phyloP scores from a whole-genome alignment of 768 basidiomycete species.

The Mycena rebaudengoi region DNA sequence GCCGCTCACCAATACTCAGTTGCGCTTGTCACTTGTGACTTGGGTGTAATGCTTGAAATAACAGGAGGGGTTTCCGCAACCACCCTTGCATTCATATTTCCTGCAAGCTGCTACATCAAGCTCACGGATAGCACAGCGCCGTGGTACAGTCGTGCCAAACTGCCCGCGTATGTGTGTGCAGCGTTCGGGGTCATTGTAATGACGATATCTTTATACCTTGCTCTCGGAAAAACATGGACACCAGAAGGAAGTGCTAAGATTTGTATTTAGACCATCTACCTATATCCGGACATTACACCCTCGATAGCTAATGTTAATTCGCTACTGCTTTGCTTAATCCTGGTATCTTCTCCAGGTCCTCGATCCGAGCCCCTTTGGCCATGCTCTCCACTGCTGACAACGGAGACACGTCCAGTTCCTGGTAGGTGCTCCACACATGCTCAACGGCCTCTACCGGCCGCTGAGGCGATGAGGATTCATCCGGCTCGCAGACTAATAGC shows the following conservation, averaged over 20 bases:
- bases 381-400: constrained; percentile 75
- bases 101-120: constrained; percentile 86
- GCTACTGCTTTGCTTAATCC: constrained; percentile 58
- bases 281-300: constrained; percentile 30
- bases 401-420: constrained; percentile 72
- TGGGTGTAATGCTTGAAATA: constrained; percentile 98
- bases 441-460: constrained; percentile 69
- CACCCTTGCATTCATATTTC: constrained; percentile 92
- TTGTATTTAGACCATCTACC: constrained; percentile 58
- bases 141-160: constrained; percentile 75
- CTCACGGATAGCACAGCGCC: constrained; percentile 63
- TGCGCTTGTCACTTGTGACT: constrained; percentile 91
- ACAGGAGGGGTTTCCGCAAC: constrained; percentile 97
- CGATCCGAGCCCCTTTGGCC: constrained; percentile 70
- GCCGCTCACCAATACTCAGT: constrained; percentile 56
- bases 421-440: constrained; percentile 71
- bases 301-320: constrained; percentile 16
- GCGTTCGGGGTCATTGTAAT: constrained; percentile 81
- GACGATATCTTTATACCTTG: constrained; percentile 78
- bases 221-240: constrained; percentile 82
- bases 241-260: constrained; percentile 75
- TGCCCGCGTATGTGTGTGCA: constrained; percentile 79
- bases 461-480: constrained; percentile 48
- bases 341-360: constrained; percentile 61
- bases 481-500: constrained; percentile 81